phyloP scores from a whole-genome alignment of 2,329 filamentous ascomycete genomes.

The Hymenoscyphus scutula region DNA sequence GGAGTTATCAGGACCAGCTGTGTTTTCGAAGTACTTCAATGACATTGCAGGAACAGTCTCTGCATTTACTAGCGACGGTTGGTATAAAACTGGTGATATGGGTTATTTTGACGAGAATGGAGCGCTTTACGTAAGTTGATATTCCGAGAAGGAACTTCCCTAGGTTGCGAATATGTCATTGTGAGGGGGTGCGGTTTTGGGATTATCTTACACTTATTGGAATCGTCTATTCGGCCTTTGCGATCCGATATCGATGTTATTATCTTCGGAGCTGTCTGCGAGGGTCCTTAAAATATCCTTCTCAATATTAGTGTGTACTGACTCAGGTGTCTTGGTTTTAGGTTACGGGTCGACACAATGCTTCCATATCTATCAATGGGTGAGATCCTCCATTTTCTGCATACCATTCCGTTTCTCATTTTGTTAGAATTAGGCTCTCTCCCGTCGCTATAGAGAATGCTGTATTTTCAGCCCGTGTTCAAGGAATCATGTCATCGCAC shows the following conservation, averaged over 20 bases:
- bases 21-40: conserved; percentile 50
- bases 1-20: conserved; percentile 47
- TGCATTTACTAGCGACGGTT: conserved; percentile 50
- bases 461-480: conserved; percentile 38
- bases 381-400: background rate
- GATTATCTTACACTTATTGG: background rate
- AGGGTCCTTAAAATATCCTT: background rate
- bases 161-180: conserved; percentile 6
- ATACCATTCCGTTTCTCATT: background rate
- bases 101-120: conserved; percentile 38
- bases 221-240: background rate
- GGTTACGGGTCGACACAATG: background rate
- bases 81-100: conserved; percentile 44
- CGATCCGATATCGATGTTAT: background rate
- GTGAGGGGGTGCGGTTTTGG: background rate
- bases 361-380: conserved; percentile 41
- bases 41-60: conserved; percentile 50
- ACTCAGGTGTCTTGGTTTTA: background rate
- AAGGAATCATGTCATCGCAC: conserved; percentile 31
- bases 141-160: conserved; percentile 44
- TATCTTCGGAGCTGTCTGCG: background rate
- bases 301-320: background rate
- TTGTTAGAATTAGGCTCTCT: conserved; percentile 38
- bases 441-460: conserved; percentile 41
- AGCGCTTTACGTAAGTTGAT: conserved; percentile 40